Base-by-base conservation (phyloP, 2,329 filamentous ascomycete species). In the Fusarium algeriense region DNA sequence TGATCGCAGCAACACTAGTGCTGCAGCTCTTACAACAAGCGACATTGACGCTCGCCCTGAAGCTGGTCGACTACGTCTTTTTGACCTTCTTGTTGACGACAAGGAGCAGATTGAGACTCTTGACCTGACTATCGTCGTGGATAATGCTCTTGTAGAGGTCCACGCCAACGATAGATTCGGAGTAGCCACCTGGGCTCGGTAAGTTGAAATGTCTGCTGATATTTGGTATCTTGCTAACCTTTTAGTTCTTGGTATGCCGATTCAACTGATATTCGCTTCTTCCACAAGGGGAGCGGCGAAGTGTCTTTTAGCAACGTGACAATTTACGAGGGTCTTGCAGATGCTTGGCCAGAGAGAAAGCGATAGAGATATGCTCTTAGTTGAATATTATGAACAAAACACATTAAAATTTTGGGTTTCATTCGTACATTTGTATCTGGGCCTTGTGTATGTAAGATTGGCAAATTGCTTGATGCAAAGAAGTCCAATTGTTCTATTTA, bases 181-280 rank as follows among this genome's bases (percentile, higher is more conserved):
- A 6, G 35, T 84, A 23, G 80, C 82, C 53, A 83, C 83, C 7
- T 84, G 83, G 83, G 78, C 79, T 54, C 78, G 81, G 81, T 83
- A 79, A 75, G 81, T 63, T 43, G 54, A n/a, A 7, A 32, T 30
- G 13, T 20, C 7, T 32, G 13, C 15, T 43, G 4, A 1, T 12
- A 2, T 15, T 23, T 57, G 19, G 9, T 48, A 26, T 17, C 69
- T 17, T 63, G 57, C 75, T 75, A 50, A 79, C 34, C 54, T 45
- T 50, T 60, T 46, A 81, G 79, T 65, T 75, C 80, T 7, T 82
- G 81, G 81, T 82, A 82, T 59, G 70, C 70, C 8, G 62, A 73
- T 14, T 81, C 80, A 7, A 81, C 64, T 13, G 72, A 78, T 34
- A 76, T 82, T 46, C 73, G 75, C 26, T 82, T 82, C 73, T 79